phyloP scores from a whole-genome alignment of 768 basidiomycete genomes.

The Amanita fuliginea region DNA sequence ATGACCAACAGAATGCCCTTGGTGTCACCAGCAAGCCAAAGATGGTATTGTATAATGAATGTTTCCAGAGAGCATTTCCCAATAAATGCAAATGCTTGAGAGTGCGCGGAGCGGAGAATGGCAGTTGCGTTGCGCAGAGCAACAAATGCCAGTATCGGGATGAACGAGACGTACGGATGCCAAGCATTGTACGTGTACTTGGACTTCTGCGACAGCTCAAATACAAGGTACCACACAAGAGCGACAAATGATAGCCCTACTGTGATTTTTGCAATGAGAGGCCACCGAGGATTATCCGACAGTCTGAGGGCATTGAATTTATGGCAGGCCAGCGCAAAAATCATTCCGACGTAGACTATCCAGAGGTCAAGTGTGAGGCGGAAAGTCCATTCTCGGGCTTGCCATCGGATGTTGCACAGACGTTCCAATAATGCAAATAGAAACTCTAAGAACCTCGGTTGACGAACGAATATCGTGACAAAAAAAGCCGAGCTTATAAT shows the following conservation, averaged over 20 bases:
- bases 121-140: constrained; percentile 67
- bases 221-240: constrained; percentile 71
- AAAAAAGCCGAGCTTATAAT: constrained; percentile 51
- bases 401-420: constrained; percentile 75
- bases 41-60: constrained; percentile 84
- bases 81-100: constrained; percentile 65
- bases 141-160: constrained; percentile 73
- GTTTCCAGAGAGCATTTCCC: constrained; percentile 86
- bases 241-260: constrained; percentile 39
- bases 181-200: constrained; percentile 82
- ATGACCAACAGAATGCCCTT: constrained; percentile 73
- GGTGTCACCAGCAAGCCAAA: constrained; percentile 80
- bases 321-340: constrained; percentile 59
- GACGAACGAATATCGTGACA: constrained; percentile 56
- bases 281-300: constrained; percentile 63
- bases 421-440: constrained; percentile 53
- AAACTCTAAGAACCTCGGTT: constrained; percentile 48
- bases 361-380: constrained; percentile 82
- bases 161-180: constrained; percentile 74
- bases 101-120: constrained; percentile 59
- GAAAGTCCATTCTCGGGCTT: constrained; percentile 80
- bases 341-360: constrained; percentile 84
- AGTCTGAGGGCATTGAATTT: constrained; percentile 66
- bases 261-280: constrained; percentile 34
- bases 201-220: constrained; percentile 64